phyloP scores from a whole-genome alignment of 2,329 filamentous ascomycete genomes.

The Nemania serpens region DNA sequence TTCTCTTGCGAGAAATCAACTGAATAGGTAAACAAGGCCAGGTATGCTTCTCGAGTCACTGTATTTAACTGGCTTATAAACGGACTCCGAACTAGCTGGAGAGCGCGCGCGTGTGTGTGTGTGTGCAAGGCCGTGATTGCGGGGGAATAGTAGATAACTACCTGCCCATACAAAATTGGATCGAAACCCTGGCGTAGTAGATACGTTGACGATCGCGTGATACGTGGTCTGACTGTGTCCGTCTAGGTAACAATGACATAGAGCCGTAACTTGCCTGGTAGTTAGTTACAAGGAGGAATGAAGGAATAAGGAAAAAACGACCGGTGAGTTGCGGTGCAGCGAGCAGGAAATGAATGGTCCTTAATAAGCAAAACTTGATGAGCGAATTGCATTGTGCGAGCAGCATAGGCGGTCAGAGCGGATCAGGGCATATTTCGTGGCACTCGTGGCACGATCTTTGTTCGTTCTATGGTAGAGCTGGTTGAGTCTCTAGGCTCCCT shows the following conservation, averaged over 20 bases:
- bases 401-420: neutral
- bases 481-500: no score
- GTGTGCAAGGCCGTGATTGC: neutral
- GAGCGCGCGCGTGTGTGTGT: no score
- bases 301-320: neutral
- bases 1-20: no score
- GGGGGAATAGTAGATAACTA: neutral
- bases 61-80: neutral
- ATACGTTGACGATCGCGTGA: neutral
- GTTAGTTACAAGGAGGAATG: neutral
- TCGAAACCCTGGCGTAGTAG: no score
- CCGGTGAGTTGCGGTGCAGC: neutral
- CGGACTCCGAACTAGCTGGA: constrained; percentile 14
- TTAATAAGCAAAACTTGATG: neutral
- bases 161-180: neutral
- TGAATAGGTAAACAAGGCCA: no score
- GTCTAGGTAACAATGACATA: no score
- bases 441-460: no score
- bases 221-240: no score
- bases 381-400: constrained; percentile 1
- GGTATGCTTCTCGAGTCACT: no score
- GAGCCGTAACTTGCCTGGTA: no score
- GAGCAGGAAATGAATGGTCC: neutral
- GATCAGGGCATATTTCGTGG: no score
- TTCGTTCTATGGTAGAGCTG: no score